Conservation (phyloP, 306 rosid species). For the Dryas drummondii region DNA sequence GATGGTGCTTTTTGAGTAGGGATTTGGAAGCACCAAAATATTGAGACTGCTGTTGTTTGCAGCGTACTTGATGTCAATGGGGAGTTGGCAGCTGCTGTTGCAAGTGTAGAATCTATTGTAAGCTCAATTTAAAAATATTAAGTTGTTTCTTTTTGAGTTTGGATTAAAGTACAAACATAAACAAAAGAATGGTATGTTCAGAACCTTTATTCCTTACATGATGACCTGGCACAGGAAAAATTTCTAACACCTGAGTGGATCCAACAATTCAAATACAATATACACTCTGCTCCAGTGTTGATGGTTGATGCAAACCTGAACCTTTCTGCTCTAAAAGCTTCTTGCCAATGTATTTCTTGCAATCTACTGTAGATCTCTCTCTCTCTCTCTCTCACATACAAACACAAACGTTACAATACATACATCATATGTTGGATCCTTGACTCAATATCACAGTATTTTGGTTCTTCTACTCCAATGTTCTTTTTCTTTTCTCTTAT, state of each 20-base stretch:
- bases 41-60: slow-evolving; percentile 80
- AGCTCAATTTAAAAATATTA: slow-evolving; percentile 34
- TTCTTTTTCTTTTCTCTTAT: background rate
- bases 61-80: slow-evolving; percentile 69
- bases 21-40: slow-evolving; percentile 58
- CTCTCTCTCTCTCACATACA: background rate
- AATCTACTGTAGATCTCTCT: slow-evolving; percentile 8
- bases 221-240: slow-evolving; percentile 57
- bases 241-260: slow-evolving; percentile 83
- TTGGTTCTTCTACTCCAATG: background rate
- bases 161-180: slow-evolving; percentile 25
- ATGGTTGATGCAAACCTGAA: slow-evolving; percentile 86
- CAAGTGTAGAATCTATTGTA: slow-evolving; percentile 82
- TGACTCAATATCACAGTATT: no score
- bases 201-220: slow-evolving; percentile 15
- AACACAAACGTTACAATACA: background rate
- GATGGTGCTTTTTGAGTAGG: slow-evolving; percentile 49
- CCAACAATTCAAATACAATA: slow-evolving; percentile 44
- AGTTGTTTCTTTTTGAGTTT: slow-evolving; percentile 15
- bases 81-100: slow-evolving; percentile 79
- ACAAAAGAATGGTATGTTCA: slow-evolving; percentile 22
- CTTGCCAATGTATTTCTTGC: slow-evolving; percentile 58
- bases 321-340: slow-evolving; percentile 56
- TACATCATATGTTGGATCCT: background rate
- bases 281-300: slow-evolving; percentile 61